A percentile compares a stretch with the other conserved stretches of the same genome.
These are phyloP conservation scores for Candida nonsorbophila DNA, from an alignment of 805 yeast species.

Conservation along the genomic window DNA sequence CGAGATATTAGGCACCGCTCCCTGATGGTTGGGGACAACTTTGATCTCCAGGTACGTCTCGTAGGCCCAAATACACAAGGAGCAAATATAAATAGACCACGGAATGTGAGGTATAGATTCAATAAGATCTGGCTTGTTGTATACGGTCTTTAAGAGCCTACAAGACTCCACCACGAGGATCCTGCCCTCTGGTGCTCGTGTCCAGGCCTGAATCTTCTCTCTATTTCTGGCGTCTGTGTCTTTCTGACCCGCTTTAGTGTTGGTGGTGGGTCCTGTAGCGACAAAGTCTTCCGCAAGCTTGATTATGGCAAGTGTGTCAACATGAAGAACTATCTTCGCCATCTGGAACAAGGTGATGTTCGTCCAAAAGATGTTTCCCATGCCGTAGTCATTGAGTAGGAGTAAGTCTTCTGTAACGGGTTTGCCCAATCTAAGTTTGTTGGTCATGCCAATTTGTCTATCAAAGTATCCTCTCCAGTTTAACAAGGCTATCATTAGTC, in stretches of 20 bases:
- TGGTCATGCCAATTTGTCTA: conserved; percentile 20
- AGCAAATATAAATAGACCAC: conserved; percentile 5
- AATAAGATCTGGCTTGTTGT: conserved; percentile 14
- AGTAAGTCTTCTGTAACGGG: background rate
- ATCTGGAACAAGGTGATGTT: conserved; percentile 18
- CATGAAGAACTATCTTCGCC: conserved; percentile 19
- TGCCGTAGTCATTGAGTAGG: conserved; percentile 23
- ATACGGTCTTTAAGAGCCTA: conserved; percentile 17
- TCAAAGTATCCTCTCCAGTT: conserved; percentile 35
- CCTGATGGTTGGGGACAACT: background rate
- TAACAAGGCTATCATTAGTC: conserved; percentile 23
- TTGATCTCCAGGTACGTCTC: conserved; percentile 2
- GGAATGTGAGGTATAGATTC: conserved; percentile 13
- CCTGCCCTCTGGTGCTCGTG: conserved; percentile 17
- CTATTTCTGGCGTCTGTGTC: conserved; percentile 11
- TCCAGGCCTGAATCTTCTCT: conserved; percentile 14
- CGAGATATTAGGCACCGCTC: background rate
- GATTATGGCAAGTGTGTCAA: conserved; percentile 13
- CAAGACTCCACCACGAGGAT: conserved; percentile 18
- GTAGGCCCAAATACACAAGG: conserved; percentile 8
- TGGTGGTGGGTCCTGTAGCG: conserved; percentile 4
- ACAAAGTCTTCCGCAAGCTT: conserved; percentile 2
- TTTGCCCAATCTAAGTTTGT: conserved; percentile 6
- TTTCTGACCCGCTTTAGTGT: conserved; percentile 7
- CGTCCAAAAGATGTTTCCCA: conserved; percentile 28